Conservation (phyloP, 495 filamentous ascomycete genomes). For the Entonaema liquescens region DNA sequence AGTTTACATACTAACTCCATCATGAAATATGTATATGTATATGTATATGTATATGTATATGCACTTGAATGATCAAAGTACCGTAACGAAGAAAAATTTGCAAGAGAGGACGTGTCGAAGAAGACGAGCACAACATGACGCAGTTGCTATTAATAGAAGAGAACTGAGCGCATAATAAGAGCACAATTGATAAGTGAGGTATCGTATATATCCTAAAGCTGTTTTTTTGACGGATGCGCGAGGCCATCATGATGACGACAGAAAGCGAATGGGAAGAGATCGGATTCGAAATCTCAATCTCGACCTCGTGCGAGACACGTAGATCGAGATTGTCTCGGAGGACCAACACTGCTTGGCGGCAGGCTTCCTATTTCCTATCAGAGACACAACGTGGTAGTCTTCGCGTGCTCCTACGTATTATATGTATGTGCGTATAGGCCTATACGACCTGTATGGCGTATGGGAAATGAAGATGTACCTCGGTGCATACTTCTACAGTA, state of each 20-base stretch:
- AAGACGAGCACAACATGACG: background rate
- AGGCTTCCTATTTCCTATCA: conserved; percentile 29
- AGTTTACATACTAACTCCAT: conserved; percentile 4
- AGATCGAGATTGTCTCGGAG: conserved; percentile 42
- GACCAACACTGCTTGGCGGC: conserved; percentile 28
- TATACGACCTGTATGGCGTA: background rate
- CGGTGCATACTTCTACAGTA: conserved; percentile 14
- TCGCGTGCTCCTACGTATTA: conserved; percentile 33
- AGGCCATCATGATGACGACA: conserved; percentile 37
- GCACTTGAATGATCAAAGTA: background rate
- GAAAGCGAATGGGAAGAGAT: conserved; percentile 18
- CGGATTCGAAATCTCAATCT: conserved; percentile 36
- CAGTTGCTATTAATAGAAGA: conserved; percentile 8
- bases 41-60: background rate
- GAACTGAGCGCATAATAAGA: conserved; percentile 11
- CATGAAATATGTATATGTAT: conserved; percentile 2
- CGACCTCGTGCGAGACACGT: conserved; percentile 27
- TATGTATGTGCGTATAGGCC: background rate
- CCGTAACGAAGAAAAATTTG: conserved; percentile 9
- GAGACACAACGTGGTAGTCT: conserved; percentile 41
- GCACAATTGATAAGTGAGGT: conserved; percentile 30
- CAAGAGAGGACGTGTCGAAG: background rate
- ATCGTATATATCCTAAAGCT: conserved; percentile 22
- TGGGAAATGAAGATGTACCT: conserved; percentile 16
- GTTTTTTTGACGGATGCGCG: conserved; percentile 7